Evolutionary conservation across 2,329 filamentous ascomycete genomes (phyloP), one percentile per base, ranked within the genome.

Genomic region (Microcera coccophila): DNA sequence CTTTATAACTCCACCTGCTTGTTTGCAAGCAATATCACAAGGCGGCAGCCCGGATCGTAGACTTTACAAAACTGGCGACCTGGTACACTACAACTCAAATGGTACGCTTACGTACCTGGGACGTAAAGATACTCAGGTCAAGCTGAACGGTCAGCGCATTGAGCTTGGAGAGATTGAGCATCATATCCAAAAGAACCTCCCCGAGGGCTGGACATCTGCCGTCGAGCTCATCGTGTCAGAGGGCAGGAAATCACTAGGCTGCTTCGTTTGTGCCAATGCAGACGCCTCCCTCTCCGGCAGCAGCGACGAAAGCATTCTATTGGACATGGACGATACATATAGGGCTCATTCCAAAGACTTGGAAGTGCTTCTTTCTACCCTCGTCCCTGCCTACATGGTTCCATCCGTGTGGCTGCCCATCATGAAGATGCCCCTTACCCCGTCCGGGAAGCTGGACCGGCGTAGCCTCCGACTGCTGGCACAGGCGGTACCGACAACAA

Each of bases 81-180:
- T 75, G 9, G 71, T 60, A 7, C 58, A 57, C 35, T 70, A 71
- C 21, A 55, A 66, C 26, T 54, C 57, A 1, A 63, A 72, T 41
- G 66, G 68, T 2, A 54, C 57, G 20, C 53, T 75, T 9, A 50
- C 65, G 1, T 74, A 68, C 39, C 55, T 74, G 35, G 75, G 74
- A 33, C 65, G 77, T 18, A 75, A 74, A 48, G 76, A 81, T 50
- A 68, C 67, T 0, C 76, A 80, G 53, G 68, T 80, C 36, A 81
- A 81, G 57, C 57, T 81, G 14, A 67, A 71, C 19, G 81, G 80
- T 19, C 78, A 72, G 47, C 59, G 75, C 39, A 65, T 77, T 39
- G 80, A 74, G 60, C 62, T 74, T 16, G 41, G 36, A 4, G 53
- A 53, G 42, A 41, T 57, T 9, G 54, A 57, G 22, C 36, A 45